A percentile compares a stretch with the other conserved stretches of the same genome.
These are phyloP conservation scores for Heimioporus sp. DNA, from an alignment of 768 basidiomycete species.

Conservation along the genomic window DNA sequence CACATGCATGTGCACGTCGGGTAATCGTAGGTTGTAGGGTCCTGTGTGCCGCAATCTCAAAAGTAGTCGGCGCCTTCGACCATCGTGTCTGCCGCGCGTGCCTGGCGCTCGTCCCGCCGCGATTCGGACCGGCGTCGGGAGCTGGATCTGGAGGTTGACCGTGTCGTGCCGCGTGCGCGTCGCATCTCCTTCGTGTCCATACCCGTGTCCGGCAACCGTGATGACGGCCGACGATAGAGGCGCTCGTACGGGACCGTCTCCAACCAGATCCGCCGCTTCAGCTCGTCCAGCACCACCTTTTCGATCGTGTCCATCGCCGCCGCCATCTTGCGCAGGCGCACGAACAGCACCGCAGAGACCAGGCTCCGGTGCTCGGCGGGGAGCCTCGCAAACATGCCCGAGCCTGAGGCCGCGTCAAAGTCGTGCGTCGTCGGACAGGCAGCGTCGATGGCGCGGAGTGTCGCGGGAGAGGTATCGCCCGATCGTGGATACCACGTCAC, in stretches of 20 bases:
- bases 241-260: conserved; percentile 19
- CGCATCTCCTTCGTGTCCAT: not conserved
- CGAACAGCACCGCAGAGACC: conserved; percentile 33
- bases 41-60: conserved; percentile 7
- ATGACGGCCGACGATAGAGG: conserved; percentile 15
- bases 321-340: conserved; percentile 33
- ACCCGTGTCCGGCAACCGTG: too few relatives aligned
- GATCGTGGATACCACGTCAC: conserved; percentile 28
- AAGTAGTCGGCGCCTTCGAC: conserved; percentile 35
- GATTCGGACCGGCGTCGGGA: not conserved
- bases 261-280: conserved; percentile 31
- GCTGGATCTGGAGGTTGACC: conserved; percentile 6
- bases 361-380: conserved; percentile 36
- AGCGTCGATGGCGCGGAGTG: conserved; percentile 35
- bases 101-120: not conserved
- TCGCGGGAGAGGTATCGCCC: conserved; percentile 28
- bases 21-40: too few relatives aligned
- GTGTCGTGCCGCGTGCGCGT: not conserved
- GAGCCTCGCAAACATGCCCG: conserved; percentile 15
- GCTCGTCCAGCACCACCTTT: conserved; percentile 31
- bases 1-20: too few relatives aligned
- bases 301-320: conserved; percentile 41
- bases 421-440: too few relatives aligned
- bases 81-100: not conserved
- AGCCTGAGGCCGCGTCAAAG: too few relatives aligned